Percentiles rank a stretch among this genome's conserved stretches.
These are phyloP conservation scores for Chaetomiaceae sp. DNA, from an alignment of 2,329 filamentous ascomycete species.

Conservation along the genomic window DNA sequence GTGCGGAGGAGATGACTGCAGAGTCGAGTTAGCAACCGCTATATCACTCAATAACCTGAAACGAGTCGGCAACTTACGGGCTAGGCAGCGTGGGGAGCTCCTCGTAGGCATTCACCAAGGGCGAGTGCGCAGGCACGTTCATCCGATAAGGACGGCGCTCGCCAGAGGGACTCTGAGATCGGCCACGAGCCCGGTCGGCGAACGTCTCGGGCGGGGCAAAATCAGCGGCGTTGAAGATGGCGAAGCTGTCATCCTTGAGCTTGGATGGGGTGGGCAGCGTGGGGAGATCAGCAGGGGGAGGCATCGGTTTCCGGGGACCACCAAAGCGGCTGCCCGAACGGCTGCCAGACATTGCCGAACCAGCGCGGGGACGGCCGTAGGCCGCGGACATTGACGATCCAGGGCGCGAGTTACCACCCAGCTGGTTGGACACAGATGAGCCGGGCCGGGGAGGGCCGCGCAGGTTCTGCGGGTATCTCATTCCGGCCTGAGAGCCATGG, in stretches of 20 bases:
- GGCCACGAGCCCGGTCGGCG: conserved; percentile 64
- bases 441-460: conserved; percentile 35
- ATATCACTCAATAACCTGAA: not conserved
- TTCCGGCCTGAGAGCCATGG: conserved; percentile 47
- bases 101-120: conserved; percentile 77
- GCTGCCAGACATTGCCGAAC: conserved; percentile 46
- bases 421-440: conserved; percentile 30
- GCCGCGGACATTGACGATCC: conserved; percentile 56
- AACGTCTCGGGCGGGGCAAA: conserved; percentile 75
- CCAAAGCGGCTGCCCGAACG: conserved; percentile 38
- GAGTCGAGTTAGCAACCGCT: conserved; percentile 19
- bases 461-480: conserved; percentile 40
- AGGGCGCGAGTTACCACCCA: conserved; percentile 35
- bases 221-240: conserved; percentile 63
- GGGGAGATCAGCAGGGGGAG: conserved; percentile 68
- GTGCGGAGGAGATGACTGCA: conserved; percentile 66
- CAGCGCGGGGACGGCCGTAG: conserved; percentile 43
- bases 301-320: conserved; percentile 44
- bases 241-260: conserved; percentile 75
- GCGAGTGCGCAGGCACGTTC: conserved; percentile 68
- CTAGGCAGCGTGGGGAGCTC: conserved; percentile 82
- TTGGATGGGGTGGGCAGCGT: conserved; percentile 81
- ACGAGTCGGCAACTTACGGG: conserved; percentile 60
- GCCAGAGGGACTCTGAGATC: conserved; percentile 58
- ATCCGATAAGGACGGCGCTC: conserved; percentile 69